Conservation (phyloP, 371 early-diverging fungal genomes). For the Smittium mucronatum region DNA sequence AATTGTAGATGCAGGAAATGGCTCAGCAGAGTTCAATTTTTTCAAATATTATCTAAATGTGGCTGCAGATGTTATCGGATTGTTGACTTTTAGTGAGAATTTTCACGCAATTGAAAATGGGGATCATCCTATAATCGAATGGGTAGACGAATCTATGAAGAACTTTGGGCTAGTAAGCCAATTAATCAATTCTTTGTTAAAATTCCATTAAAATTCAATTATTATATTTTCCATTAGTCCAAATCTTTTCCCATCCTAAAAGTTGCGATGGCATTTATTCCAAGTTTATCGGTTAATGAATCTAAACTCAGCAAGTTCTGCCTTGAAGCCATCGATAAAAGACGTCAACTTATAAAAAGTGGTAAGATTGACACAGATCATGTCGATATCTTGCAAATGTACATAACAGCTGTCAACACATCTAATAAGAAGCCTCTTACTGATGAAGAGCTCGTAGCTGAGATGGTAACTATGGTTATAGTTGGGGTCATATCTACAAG, state of each 20-base stretch:
- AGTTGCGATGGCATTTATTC: not conserved
- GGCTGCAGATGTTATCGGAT: constrained; percentile 23
- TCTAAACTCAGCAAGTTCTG: not conserved
- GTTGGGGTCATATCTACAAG: constrained; percentile 29
- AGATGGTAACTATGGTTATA: too few relatives aligned
- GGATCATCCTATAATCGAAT: not conserved
- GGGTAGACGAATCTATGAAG: not conserved
- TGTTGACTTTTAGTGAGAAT: constrained; percentile 21
- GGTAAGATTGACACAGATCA: not conserved
- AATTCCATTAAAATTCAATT: too few relatives aligned
- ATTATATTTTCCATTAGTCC: not conserved
- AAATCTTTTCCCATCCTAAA: not conserved
- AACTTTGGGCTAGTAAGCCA: too few relatives aligned
- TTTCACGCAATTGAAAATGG: constrained; percentile 9
- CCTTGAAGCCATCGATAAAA: not conserved
- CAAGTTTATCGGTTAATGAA: not conserved
- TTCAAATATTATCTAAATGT: constrained; percentile 15
- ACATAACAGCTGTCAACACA: constrained; percentile 19
- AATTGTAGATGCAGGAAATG: not conserved
- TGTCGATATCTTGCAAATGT: constrained; percentile 19
- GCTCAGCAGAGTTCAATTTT: constrained; percentile 17
- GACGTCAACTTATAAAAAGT: not conserved
- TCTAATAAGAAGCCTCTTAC: constrained; percentile 12
- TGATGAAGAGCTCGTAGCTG: constrained; percentile 13
- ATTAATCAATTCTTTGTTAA: too few relatives aligned